Conservation (phyloP, 345 rosid genomes). For the Pugionium dolabratum region DNA sequence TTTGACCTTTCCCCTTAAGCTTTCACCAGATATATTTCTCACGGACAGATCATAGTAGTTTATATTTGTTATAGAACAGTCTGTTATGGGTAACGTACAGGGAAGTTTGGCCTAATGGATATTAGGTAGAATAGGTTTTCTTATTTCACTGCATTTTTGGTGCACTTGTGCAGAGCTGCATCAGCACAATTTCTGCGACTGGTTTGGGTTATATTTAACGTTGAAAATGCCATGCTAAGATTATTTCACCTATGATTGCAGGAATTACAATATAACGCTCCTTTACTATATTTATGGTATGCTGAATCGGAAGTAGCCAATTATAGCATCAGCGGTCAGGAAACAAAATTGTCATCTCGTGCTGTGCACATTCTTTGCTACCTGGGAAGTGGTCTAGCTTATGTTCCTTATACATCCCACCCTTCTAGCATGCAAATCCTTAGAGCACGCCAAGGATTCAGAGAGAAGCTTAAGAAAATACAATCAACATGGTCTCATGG, state of each 20-base stretch:
- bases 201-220: background rate
- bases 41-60: conserved; percentile 19
- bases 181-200: conserved; percentile 1
- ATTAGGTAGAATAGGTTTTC: conserved; percentile 15
- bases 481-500: conserved; percentile 74
- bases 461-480: conserved; percentile 59
- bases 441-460: conserved; percentile 88
- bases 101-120: conserved; percentile 28
- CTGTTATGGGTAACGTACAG: conserved; percentile 9
- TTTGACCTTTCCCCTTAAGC: background rate
- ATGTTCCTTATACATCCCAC: conserved; percentile 61
- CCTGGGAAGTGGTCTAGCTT: conserved; percentile 70
- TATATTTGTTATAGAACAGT: background rate
- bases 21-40: background rate
- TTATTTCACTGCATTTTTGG: conserved; percentile 3
- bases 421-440: conserved; percentile 78
- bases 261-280: conserved; percentile 66
- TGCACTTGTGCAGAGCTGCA: conserved; percentile 5
- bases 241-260: conserved; percentile 39
- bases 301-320: conserved; percentile 75
- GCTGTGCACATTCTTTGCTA: conserved; percentile 72
- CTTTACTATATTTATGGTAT: conserved; percentile 83
- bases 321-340: conserved; percentile 38
- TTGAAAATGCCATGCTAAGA: conserved; percentile 26
- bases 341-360: conserved; percentile 60